phyloP scores from a whole-genome alignment of 768 basidiomycete species.

The Hysterangium stoloniferum region DNA sequence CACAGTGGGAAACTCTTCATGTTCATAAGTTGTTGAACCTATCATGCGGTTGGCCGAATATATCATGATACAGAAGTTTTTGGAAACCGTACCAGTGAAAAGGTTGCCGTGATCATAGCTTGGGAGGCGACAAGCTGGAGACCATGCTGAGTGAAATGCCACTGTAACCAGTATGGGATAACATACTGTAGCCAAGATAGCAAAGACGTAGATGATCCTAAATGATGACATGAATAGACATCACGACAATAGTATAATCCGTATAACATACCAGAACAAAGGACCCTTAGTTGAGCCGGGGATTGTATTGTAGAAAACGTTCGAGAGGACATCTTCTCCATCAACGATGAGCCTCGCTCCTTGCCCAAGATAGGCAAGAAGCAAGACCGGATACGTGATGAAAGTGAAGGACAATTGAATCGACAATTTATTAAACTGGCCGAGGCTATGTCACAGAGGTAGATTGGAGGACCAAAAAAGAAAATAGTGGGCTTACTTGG shows the following conservation, averaged over 20 bases:
- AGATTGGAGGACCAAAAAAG: too few species aligned
- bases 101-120: slow-evolving; percentile 64
- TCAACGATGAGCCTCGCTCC: slow-evolving; percentile 52
- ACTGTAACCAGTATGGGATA: not conserved
- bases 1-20: slow-evolving; percentile 47
- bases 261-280: slow-evolving; percentile 54
- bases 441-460: slow-evolving; percentile 46
- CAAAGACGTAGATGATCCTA: slow-evolving; percentile 57
- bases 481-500: slow-evolving; percentile 37
- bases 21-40: slow-evolving; percentile 59
- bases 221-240: too few species aligned
- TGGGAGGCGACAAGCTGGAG: slow-evolving; percentile 51
- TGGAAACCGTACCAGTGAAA: slow-evolving; percentile 13
- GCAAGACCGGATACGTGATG: slow-evolving; percentile 51
- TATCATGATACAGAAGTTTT: slow-evolving; percentile 27
- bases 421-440: slow-evolving; percentile 55
- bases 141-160: not conserved
- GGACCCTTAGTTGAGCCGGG: slow-evolving; percentile 46
- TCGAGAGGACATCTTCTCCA: slow-evolving; percentile 39
- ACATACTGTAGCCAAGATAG: slow-evolving; percentile 54
- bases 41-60: slow-evolving; percentile 7
- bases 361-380: slow-evolving; percentile 66
- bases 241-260: too few species aligned
- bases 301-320: slow-evolving; percentile 59
- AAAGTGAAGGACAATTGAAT: slow-evolving; percentile 49